Percentiles rank a stretch among this genome's conserved stretches.
phyloP scores from a whole-genome alignment of 1,284 basidiomycete species.

The Cutaneotrichosporon sp. region DNA sequence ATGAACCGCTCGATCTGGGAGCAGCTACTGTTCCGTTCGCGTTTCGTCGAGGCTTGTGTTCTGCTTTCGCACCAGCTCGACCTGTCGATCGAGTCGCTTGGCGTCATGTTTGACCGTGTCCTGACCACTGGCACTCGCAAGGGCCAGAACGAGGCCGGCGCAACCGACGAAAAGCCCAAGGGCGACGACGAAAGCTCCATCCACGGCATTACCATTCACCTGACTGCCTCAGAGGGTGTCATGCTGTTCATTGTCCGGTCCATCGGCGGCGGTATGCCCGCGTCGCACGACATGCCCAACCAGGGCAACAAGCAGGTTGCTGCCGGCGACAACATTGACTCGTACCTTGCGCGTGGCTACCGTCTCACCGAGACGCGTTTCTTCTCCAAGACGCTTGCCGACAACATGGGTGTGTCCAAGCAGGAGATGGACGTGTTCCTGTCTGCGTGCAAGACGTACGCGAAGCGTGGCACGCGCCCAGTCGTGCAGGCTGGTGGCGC shows the following conservation, averaged over 20 bases:
- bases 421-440: conserved; percentile 51
- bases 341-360: conserved; percentile 51
- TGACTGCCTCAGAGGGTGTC: conserved; percentile 48
- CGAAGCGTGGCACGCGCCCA: conserved; percentile 51
- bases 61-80: conserved; percentile 50
- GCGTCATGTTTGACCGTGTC: conserved; percentile 57
- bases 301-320: conserved; percentile 23
- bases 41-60: conserved; percentile 51
- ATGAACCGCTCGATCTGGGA: conserved; percentile 26
- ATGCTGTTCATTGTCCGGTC: conserved; percentile 53
- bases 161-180: conserved; percentile 24
- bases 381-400: conserved; percentile 50
- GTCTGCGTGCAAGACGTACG: conserved; percentile 51
- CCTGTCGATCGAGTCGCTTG: conserved; percentile 54
- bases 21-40: conserved; percentile 48
- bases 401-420: conserved; percentile 50
- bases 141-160: conserved; percentile 14
- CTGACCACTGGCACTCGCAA: conserved; percentile 49
- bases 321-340: conserved; percentile 45
- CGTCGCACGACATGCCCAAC: conserved; percentile 27
- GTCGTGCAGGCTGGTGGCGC: conserved; percentile 52
- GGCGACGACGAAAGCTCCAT: conserved; percentile 42
- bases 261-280: conserved; percentile 38
- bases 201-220: conserved; percentile 44
- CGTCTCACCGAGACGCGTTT: conserved; percentile 52